Conservation (phyloP, 306 rosid species). For the Hippophae gyantsensis region DNA sequence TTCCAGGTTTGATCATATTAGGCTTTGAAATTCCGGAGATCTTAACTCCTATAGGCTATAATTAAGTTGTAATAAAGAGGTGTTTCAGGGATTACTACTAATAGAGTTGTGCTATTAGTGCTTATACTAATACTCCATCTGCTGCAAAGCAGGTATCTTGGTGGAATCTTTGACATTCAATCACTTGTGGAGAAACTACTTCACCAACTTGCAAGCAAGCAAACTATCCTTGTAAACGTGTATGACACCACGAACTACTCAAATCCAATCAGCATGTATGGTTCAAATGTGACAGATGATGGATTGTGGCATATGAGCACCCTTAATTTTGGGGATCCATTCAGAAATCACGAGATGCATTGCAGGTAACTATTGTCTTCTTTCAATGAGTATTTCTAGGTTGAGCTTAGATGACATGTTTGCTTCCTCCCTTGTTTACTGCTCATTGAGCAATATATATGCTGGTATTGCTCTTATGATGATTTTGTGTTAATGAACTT, state of each 20-base stretch:
- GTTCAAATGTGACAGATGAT: slow-evolving; percentile 60
- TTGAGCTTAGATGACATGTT: slow-evolving; percentile 1
- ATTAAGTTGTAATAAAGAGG: no score
- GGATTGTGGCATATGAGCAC: slow-evolving; percentile 50
- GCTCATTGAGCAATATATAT: no score
- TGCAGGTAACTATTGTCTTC: slow-evolving; percentile 53
- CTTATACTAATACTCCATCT: slow-evolving; percentile 3
- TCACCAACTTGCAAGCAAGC: slow-evolving; percentile 97
- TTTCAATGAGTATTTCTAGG: not conserved
- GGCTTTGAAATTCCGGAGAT: no score
- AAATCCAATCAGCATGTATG: slow-evolving; percentile 87
- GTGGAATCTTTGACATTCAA: slow-evolving; percentile 88
- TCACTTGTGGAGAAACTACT: slow-evolving; percentile 93
- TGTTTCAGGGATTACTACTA: not conserved
- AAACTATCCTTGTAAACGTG: slow-evolving; percentile 77
- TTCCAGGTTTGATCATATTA: no score
- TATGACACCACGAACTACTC: slow-evolving; percentile 78
- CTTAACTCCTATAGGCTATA: no score
- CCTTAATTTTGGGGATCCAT: slow-evolving; percentile 90
- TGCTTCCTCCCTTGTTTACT: slow-evolving; percentile 1
- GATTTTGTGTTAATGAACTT: no score
- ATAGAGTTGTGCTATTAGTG: not conserved
- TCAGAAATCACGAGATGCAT: slow-evolving; percentile 92
- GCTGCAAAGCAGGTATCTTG: slow-evolving; percentile 70
- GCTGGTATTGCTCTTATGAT: no score